Evolutionary conservation across 1,284 basidiomycete genomes (phyloP), one percentile per base, ranked within the genome.

Genomic region (Ceratobasidium sp.): DNA sequence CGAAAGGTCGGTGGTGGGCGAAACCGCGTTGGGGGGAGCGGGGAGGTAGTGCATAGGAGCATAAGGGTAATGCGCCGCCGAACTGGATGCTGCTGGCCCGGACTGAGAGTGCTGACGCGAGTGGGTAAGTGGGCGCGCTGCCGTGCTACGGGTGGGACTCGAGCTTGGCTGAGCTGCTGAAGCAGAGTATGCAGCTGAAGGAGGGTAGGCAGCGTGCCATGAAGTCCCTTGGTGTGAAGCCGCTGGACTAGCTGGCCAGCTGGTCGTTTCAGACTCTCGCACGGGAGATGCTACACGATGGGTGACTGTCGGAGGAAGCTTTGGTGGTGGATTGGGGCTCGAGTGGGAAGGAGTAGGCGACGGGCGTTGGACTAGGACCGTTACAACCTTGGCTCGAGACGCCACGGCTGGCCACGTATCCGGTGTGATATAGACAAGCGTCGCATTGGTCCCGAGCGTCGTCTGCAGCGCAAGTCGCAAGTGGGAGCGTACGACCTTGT

Each of bases 381-480:
- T 63, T 28, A 74, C 60, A 33, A 74, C 71, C 49, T 53, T 58
- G 33, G 71, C 71, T n/a, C 71, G 71, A 10, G 58, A 35, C 11
- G 71, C 71, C 8, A 74, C 71, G 0, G 71, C 71, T 2, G 71
- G 60, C 71, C 71, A 74, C 2, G 71, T 74, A 53, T 74, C 71
- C 1, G 60, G 60, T 0, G 71, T 63, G 8, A 74, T 60, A 13
- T 63, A 60, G 47, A 74, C 71, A 11, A 74, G 60, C 13, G 71
- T 74, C 4, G 6, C 49, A 13, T 8, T 51, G n/a, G 31, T 63
- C 8, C 71, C 71, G 2, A 74, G 63, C 4, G 42, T 63, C 2
- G 71, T 74, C 60, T 74, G 71, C 0, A 74, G 58, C 0, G 71
- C 71, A 0, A 74, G 71, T 23, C 71, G 71, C 20, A 74, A 31